A percentile compares a stretch with the other conserved stretches of the same genome.
These are phyloP conservation scores for Hanseniaspora valbyensis DNA, from an alignment of 805 yeast species.

Conservation along the genomic window DNA sequence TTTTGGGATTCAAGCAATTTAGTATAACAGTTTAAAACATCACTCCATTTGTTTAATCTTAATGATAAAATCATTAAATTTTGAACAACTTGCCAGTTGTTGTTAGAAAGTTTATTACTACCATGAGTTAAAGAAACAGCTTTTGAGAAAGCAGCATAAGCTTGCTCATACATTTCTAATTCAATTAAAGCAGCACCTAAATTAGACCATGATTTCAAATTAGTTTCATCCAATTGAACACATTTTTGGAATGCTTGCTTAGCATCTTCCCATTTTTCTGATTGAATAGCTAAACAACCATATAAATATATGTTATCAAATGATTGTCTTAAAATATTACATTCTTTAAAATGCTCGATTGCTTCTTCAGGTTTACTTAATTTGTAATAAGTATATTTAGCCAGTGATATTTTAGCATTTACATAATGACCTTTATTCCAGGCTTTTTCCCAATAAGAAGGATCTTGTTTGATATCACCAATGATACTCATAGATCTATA, in stretches of 20 bases:
- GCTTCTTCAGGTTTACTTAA: constrained; percentile 43
- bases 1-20: constrained; percentile 47
- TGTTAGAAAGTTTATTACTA: constrained; percentile 54
- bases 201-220: constrained; percentile 82
- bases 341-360: constrained; percentile 60
- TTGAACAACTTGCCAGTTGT: constrained; percentile 85
- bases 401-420: constrained; percentile 74
- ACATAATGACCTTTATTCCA: constrained; percentile 80
- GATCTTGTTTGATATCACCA: constrained; percentile 76
- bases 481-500: constrained; percentile 73
- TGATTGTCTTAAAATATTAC: constrained; percentile 42
- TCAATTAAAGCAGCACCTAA: constrained; percentile 68
- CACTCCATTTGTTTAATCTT: constrained; percentile 77
- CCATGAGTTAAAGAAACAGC: constrained; percentile 77
- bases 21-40: constrained; percentile 65
- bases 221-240: constrained; percentile 71
- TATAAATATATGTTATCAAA: constrained; percentile 83
- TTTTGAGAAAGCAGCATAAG: constrained; percentile 71
- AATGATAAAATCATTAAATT: constrained; percentile 75
- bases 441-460: constrained; percentile 65
- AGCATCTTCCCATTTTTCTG: constrained; percentile 59
- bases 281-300: constrained; percentile 80
- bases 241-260: constrained; percentile 89
- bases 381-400: constrained; percentile 51
- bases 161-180: constrained; percentile 57